Base-by-base conservation (phyloP, 108 stramenopile genomes). In the Conticribra weissflogii region DNA sequence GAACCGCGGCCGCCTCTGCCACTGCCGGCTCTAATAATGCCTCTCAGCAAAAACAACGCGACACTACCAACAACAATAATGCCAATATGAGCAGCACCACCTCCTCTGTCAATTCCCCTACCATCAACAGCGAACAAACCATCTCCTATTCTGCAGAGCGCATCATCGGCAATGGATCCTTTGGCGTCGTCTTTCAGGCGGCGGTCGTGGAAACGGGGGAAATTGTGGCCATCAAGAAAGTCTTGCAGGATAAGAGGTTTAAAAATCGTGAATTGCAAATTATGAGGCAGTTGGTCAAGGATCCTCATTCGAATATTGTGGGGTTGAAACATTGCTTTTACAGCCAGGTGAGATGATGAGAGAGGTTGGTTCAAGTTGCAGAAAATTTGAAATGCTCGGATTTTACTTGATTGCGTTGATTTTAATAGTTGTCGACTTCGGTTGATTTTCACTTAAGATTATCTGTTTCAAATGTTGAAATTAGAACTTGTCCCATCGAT, bases 261-360 rank as follows among this genome's bases (percentile, higher is more conserved):
- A 99, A 99, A 85, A 99, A 99, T 79, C 74, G 99, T 14, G 99
- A 99, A 74, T 85, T 99, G 59, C 97, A 98, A 59, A 98, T 98
- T 56, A 98, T 99, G 99, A 83, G 91, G 61, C 89, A 89, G 85
- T 88, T 99, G 24, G 90, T 89, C 12, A 97, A 96, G 78, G 92
- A 97, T 84, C 91, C 95, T 0, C 96, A 97, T 82, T 87, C 96
- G 25, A 96, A 98, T 79, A 96, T 99, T 71, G 98, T 99, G 16
- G 84, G 70, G 28, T 79, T 99, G 63, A 95, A 96, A 81, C 98
- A 99, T 82, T 97, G 96, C 77, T 99, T 98, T 82, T 98, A 97
- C 81, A 86, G 84, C 49, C 93, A 96, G 85, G 92, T 93, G 78
- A n/a, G n/a, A n/a, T n/a, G n/a, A n/a, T n/a, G n/a, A n/a, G n/a